phyloP scores from a whole-genome alignment of 176 grass and related monocot species.

The Lolium rigidum region DNA sequence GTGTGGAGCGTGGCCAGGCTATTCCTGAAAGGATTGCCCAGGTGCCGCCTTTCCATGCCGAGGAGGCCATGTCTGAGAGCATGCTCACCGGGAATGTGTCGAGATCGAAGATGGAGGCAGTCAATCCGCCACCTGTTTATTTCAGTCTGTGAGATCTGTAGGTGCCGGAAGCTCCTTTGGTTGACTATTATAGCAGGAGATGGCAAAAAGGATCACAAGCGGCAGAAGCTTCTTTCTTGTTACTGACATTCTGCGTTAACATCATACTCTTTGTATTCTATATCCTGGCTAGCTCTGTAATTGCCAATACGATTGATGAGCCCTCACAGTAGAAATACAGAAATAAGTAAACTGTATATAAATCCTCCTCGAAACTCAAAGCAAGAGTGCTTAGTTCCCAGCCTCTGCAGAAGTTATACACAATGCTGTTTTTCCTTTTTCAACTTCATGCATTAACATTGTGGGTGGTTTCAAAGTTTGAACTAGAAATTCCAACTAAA shows the following conservation, averaged over 20 bases:
- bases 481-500: too few species aligned
- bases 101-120: constrained; percentile 51
- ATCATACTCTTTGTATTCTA: constrained; percentile 28
- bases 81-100: constrained; percentile 59
- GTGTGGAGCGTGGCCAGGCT: constrained; percentile 67
- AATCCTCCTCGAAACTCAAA: not conserved
- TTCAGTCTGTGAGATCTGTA: constrained; percentile 71
- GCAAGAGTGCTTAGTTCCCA: not conserved
- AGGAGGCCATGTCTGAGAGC: constrained; percentile 46
- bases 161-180: constrained; percentile 22
- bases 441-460: not conserved
- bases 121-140: constrained; percentile 54
- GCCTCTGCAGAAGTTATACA: not conserved
- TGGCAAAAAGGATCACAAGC: constrained; percentile 2
- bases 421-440: too few species aligned
- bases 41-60: constrained; percentile 54
- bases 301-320: constrained; percentile 18
- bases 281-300: constrained; percentile 22
- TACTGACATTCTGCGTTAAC: constrained; percentile 8
- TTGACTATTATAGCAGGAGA: constrained; percentile 20
- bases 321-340: not conserved
- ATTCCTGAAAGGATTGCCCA: constrained; percentile 72
- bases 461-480: too few species aligned
- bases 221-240: not conserved
- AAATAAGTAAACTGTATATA: constrained; percentile 19